These are phyloP conservation scores for Colletotrichum filicis DNA, from an alignment of 2,329 filamentous ascomycete genomes.

Conservation along the genomic window DNA sequence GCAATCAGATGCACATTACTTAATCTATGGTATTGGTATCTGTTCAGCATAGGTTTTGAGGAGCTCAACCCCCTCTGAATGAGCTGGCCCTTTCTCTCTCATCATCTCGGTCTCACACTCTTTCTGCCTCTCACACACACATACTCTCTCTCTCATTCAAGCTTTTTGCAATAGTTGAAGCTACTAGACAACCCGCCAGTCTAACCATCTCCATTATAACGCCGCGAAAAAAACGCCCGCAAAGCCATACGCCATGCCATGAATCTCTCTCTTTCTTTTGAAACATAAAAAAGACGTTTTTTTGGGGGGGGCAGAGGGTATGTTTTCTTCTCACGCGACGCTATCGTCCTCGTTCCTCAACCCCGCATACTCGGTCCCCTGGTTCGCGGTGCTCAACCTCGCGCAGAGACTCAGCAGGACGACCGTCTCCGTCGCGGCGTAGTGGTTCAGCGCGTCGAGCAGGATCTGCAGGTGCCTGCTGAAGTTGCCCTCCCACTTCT, in stretches of 20 bases:
- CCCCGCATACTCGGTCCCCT: constrained; percentile 75
- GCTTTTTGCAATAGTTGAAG: not conserved
- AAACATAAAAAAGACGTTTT: not conserved
- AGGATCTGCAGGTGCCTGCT: constrained; percentile 91
- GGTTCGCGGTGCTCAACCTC: constrained; percentile 82
- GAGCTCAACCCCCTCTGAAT: not conserved
- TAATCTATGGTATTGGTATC: not conserved
- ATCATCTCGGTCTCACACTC: too few species aligned
- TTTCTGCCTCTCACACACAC: not conserved
- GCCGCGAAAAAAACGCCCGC: not conserved
- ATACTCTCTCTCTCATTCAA: not conserved
- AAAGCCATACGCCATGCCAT: not conserved
- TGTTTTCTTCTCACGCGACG: not conserved
- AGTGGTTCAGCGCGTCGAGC: constrained; percentile 95
- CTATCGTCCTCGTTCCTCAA: constrained; percentile 67
- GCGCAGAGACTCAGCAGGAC: constrained; percentile 91
- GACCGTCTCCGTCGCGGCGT: constrained; percentile 96
- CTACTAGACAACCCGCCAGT: not conserved
- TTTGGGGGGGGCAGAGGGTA: not conserved
- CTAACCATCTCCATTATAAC: not conserved
- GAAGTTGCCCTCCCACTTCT: constrained; percentile 94
- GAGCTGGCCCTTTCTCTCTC: not conserved
- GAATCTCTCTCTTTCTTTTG: not conserved
- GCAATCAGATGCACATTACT: not conserved
- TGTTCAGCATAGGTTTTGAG: not conserved